Base-by-base conservation (phyloP, 2,329 filamentous ascomycete species). In the Orbilia javanica region DNA sequence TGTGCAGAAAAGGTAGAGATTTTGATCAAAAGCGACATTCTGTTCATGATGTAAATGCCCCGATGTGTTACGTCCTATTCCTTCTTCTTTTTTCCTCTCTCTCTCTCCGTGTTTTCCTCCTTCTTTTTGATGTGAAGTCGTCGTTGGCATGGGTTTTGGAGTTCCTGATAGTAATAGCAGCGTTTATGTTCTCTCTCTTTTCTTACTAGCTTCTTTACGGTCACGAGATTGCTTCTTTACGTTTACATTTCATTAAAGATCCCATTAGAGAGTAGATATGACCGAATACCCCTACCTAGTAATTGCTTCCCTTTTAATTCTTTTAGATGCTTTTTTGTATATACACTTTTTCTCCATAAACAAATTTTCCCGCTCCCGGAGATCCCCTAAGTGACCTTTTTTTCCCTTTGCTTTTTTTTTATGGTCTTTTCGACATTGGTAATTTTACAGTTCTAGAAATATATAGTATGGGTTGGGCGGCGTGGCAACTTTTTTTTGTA, bases 121-220 rank as follows among this genome's bases (percentile, higher is more conserved):
- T 2, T 42, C 6, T 29, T 18, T 74, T 48, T 57, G 60, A 25
- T 65, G 27, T 63, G 66, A 78, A 52, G 48, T 10, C 50, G 18
- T 60, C 6, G 67, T 70, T 67, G 66, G 75, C 75, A 76, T 75
- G 80, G 79, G 57, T 55, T 72, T 79, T 70, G 79, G 79, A 80
- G 77, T 80, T 80, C 62, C 39, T 36, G 36, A 73, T 60, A 48
- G 60, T 53, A n/a, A 29, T 42, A 57, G 60, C 31, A 62, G 53
- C 52, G 39, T 44, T 48, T 48, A 7, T 25, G 10, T 13, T 42
- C 20, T 50, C 4, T 34, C 34, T 36, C 29, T 2, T 67, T 15
- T 65, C 2, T 53, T 52, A 27, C n/a, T n/a, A 27, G 22, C 20
- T 18, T 27, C 6, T 36, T 27, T n/a, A 25, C 18, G 8, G 52